phyloP scores from a whole-genome alignment of 257 asterid species.

The Knoxia roxburghii region DNA sequence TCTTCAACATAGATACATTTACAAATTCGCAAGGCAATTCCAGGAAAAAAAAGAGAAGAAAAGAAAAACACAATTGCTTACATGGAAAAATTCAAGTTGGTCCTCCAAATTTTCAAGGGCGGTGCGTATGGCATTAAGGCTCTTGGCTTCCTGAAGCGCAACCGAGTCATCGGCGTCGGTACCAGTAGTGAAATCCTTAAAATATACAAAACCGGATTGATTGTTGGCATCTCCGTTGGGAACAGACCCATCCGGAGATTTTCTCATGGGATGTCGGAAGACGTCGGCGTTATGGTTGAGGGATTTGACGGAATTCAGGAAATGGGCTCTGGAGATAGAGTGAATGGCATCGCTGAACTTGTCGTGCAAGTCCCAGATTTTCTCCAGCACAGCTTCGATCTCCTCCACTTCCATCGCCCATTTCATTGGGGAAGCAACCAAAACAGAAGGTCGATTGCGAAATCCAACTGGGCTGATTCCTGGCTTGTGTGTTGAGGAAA shows the following conservation, averaged over 20 bases:
- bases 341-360: conserved; percentile 96
- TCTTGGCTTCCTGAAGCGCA: conserved; percentile 83
- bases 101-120: conserved; percentile 95
- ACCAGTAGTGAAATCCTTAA: conserved; percentile 58
- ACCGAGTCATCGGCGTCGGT: conserved; percentile 50
- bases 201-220: conserved; percentile 55
- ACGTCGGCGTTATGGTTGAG: conserved; percentile 15
- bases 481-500: conserved; percentile 2
- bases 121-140: conserved; percentile 74
- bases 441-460: neutral
- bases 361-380: conserved; percentile 93
- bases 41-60: no score
- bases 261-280: conserved; percentile 9
- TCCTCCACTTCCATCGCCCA: conserved; percentile 89
- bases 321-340: conserved; percentile 77
- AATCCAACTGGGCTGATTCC: conserved; percentile 2
- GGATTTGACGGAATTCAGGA: conserved; percentile 61
- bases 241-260: neutral
- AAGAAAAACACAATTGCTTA: neutral
- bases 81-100: conserved; percentile 93
- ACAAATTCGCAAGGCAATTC: neutral
- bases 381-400: conserved; percentile 78
- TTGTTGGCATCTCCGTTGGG: neutral
- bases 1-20: no score
- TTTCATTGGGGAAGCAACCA: conserved; percentile 40